phyloP scores from a whole-genome alignment of 805 yeast species.

The Cyberlindnera maritima region DNA sequence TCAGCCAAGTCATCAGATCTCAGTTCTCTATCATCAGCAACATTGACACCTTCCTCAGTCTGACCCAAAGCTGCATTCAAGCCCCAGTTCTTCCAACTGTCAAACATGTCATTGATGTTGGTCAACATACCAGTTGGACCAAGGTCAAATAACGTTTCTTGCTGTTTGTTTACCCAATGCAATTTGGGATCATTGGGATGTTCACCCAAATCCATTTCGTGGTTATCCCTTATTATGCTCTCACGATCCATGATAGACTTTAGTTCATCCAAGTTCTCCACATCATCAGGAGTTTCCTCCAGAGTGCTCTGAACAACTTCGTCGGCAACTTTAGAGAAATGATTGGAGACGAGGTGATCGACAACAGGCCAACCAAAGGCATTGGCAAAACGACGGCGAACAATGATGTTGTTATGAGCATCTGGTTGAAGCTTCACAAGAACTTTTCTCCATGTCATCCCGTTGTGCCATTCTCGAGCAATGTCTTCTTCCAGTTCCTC shows the following conservation, averaged over 20 bases:
- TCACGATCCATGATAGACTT: conserved; percentile 15
- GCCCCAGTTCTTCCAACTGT: conserved; percentile 37
- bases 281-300: conserved; percentile 9
- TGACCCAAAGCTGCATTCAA: conserved; percentile 7
- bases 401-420: conserved; percentile 75
- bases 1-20: conserved; percentile 8
- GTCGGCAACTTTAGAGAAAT: conserved; percentile 38
- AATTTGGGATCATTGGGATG: conserved; percentile 21
- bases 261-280: conserved; percentile 11
- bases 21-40: conserved; percentile 2
- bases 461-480: conserved; percentile 68
- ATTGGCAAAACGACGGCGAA: conserved; percentile 68
- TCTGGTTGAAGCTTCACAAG: conserved; percentile 66
- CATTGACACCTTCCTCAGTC: conserved; percentile 1
- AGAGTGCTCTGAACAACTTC: neutral
- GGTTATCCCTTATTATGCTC: conserved; percentile 8
- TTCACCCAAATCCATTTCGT: conserved; percentile 16
- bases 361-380: conserved; percentile 85
- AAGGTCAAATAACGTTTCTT: conserved; percentile 40
- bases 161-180: conserved; percentile 48
- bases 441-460: conserved; percentile 69
- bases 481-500: conserved; percentile 60
- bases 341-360: conserved; percentile 63
- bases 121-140: conserved; percentile 74
- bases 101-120: conserved; percentile 59